These are phyloP conservation scores for Chlamydomonas schloesseri DNA, from an alignment of 139 green algal genomes.

Conservation along the genomic window DNA sequence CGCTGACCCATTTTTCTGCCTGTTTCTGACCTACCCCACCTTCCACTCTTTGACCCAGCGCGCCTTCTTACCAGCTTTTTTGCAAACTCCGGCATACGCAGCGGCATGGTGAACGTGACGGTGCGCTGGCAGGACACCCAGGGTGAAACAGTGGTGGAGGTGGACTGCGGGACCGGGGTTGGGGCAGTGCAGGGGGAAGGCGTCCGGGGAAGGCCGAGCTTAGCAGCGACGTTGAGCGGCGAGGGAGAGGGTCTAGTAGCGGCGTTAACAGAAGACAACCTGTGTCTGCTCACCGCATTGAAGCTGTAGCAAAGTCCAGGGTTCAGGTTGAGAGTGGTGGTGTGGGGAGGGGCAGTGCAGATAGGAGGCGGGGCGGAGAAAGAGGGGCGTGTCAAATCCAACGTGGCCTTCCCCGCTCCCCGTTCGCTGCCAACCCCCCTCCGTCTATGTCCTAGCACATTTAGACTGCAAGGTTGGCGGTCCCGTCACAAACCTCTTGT, in stretches of 20 bases:
- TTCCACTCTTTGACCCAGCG: no score
- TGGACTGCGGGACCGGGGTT: not conserved
- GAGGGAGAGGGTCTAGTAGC: no score
- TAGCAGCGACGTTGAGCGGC: no score
- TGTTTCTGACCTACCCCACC: no score
- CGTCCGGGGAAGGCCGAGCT: no score
- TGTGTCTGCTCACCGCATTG: not conserved
- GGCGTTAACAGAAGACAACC: not conserved
- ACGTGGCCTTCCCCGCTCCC: no score
- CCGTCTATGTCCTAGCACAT: no score
- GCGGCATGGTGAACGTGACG: conserved; percentile 27
- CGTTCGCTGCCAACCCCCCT: no score
- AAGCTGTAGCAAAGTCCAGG: not conserved
- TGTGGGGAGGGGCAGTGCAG: not conserved
- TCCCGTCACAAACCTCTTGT: not conserved
- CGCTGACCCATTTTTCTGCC: no score
- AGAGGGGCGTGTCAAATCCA: no score
- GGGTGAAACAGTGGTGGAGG: not conserved
- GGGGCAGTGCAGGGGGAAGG: no score
- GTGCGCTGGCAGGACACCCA: conserved; percentile 2
- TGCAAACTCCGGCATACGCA: conserved; percentile 22
- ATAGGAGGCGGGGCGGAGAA: not conserved
- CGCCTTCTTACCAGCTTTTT: conserved; percentile 30
- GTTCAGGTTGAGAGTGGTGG: not conserved
- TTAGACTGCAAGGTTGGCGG: not conserved